Evolutionary conservation across 495 filamentous ascomycete genomes (phyloP).

Genomic region (Astrothelium macrocarpum): DNA sequence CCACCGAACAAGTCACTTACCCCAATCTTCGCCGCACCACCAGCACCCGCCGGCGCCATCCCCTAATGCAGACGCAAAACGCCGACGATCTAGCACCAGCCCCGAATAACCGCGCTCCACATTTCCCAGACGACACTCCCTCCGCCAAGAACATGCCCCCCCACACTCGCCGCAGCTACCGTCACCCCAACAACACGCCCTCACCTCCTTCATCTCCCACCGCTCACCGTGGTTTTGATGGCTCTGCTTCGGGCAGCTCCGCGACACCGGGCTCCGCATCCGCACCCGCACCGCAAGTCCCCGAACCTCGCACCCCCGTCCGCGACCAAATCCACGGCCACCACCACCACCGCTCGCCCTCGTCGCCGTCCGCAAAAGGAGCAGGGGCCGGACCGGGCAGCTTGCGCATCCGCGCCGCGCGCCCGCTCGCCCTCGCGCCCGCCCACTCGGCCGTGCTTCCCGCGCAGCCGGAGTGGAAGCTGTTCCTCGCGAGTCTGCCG

Average conservation of each 20-base stretch:
- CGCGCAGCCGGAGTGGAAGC: conserved; percentile 25
- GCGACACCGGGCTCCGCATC: no score
- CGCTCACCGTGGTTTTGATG: no score
- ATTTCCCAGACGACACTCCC: background rate
- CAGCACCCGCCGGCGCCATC: background rate
- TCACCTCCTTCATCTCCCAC: background rate
- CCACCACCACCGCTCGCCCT: background rate
- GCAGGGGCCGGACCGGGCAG: background rate
- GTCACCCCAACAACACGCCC: background rate
- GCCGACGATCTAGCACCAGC: background rate
- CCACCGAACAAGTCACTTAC: background rate
- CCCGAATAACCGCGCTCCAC: background rate
- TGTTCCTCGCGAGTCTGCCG: conserved; percentile 19
- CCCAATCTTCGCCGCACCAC: background rate
- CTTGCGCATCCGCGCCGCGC: conserved; percentile 26
- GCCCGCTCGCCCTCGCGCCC: conserved; percentile 23
- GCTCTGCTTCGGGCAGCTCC: no score
- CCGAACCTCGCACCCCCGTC: no score
- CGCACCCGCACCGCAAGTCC: no score
- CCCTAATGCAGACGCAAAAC: background rate
- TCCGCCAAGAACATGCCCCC: background rate
- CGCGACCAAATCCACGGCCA: no score
- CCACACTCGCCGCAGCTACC: background rate
- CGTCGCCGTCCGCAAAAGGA: background rate
- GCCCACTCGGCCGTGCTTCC: conserved; percentile 31